Evolutionary conservation across 371 early-diverging fungal genomes (phyloP), one percentile per base, ranked within the genome.

Genomic region (Lichtheimia ornata): DNA sequence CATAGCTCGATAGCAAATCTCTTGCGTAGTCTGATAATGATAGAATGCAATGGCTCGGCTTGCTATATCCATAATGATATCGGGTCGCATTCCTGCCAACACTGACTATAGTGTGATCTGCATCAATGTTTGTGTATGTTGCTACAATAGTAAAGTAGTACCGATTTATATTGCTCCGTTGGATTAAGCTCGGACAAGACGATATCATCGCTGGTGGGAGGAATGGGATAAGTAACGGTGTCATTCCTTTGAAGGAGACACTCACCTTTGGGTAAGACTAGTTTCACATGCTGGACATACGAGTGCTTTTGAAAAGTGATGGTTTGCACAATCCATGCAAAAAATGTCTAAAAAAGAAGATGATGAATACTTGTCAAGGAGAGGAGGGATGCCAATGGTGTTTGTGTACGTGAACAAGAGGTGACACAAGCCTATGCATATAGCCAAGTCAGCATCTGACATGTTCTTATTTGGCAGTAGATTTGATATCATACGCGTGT

Each of bases 271-370:
- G 0, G 84, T 73, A 17, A 94, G 61, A 12, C 68, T 71, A 7
- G 89, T 84, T 43, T 87, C 82, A 65, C 94, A 94, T 0, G 91
- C 92, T 4, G 93, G 94, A 61, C 94, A 94, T 12, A 84, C 73
- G 20, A 88, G 64, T 13, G 85, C 82, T 25, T 74, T 65, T 6
- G 72, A 64, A 61, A 93, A 92, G 5, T 77, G 61, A 9, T 58
- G 69, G 25, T 78, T 82, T 20, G 92, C 87, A 55, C 94, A 94
- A 1, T 64, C 68, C 15, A 86, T 72, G 68, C 94, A 94, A 73
- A 93, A 94, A 5, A 93, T 86, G 62, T 93, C 91, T 91, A 17
- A 9, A 22, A 43, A 9, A 9, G 5, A 4, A 12, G 24, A 47
- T 72, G 7, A 49, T 27, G 4, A 17, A 56, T 58, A 7, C 40